Conservation (phyloP, 225 moss, liverwort and hornwort species). For the Thuidium tamariscinum region DNA sequence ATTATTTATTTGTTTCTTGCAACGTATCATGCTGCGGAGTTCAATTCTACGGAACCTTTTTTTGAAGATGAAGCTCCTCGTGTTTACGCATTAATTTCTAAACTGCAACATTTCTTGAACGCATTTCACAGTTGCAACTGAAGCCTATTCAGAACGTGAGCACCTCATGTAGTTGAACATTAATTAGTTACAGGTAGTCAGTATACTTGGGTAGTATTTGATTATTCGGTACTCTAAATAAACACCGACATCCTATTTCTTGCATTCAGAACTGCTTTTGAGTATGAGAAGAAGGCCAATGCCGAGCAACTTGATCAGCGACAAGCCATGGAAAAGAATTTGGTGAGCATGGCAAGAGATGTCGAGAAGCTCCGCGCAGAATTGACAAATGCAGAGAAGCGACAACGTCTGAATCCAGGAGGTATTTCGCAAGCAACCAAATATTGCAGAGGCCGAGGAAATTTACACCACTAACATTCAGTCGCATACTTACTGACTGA, state of each 20-base stretch:
- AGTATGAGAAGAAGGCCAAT: conserved; percentile 74
- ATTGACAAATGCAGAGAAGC: conserved; percentile 55
- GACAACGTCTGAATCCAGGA: conserved; percentile 56
- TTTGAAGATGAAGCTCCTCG: background rate
- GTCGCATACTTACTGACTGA: background rate
- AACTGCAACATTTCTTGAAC: background rate
- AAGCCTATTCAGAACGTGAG: background rate
- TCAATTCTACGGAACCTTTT: background rate
- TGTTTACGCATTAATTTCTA: background rate
- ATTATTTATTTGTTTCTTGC: background rate
- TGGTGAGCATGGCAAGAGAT: conserved; percentile 82
- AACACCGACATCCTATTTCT: background rate
- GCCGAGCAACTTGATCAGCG: conserved; percentile 65
- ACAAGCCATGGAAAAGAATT: conserved; percentile 78
- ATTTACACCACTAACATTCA: background rate
- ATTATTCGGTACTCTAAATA: background rate
- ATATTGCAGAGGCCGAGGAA: background rate
- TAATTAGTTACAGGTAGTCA: background rate
- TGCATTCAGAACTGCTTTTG: conserved; percentile 41
- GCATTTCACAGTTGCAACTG: background rate
- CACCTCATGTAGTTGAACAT: background rate
- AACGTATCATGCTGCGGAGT: background rate
- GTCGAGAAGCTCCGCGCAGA: conserved; percentile 77
- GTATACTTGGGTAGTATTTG: background rate
- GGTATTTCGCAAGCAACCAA: background rate